Percentiles rank a stretch among this genome's conserved stretches.
Conservation (phyloP, 768 basidiomycete genomes). For the Clavaria fumosa region DNA sequence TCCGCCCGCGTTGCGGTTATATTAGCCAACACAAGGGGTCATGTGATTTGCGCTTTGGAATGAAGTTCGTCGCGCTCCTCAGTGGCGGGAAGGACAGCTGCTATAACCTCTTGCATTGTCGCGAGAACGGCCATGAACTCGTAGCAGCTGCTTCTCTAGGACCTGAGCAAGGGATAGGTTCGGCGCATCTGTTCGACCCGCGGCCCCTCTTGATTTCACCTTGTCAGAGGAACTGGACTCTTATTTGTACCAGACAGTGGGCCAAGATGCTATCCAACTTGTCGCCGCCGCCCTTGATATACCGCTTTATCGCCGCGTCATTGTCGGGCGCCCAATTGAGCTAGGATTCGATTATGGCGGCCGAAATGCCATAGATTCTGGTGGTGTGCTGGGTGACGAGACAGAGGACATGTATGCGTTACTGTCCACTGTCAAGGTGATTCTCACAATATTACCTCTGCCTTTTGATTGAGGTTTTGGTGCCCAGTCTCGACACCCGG, state of each 20-base stretch:
- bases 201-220: slow-evolving; percentile 14
- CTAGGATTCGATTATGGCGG: slow-evolving; percentile 79
- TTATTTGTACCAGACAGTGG: slow-evolving; percentile 98
- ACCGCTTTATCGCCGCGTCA: slow-evolving; percentile 72
- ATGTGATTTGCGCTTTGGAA: slow-evolving; percentile 21
- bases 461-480: slow-evolving; percentile 3
- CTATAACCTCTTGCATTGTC: slow-evolving; percentile 86
- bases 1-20: too few species aligned
- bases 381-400: slow-evolving; percentile 69
- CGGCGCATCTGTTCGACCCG: slow-evolving; percentile 10
- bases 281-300: slow-evolving; percentile 76
- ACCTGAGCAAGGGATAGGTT: slow-evolving; percentile 77
- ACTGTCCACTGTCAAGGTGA: slow-evolving; percentile 62
- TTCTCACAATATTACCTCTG: slow-evolving; percentile 6
- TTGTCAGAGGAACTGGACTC: slow-evolving; percentile 92
- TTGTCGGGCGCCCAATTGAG: slow-evolving; percentile 67
- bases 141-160: slow-evolving; percentile 80
- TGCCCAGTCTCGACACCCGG: slow-evolving; percentile 54
- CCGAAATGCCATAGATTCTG: slow-evolving; percentile 27
- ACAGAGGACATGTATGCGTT: slow-evolving; percentile 84
- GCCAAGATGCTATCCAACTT: slow-evolving; percentile 80
- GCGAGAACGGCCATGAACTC: slow-evolving; percentile 72
- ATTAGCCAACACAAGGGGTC: slow-evolving; percentile 6
- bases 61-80: slow-evolving; percentile 89
- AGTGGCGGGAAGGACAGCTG: slow-evolving; percentile 98